phyloP scores from a whole-genome alignment of 805 yeast genomes.

The Hanseniaspora mollemarum region DNA sequence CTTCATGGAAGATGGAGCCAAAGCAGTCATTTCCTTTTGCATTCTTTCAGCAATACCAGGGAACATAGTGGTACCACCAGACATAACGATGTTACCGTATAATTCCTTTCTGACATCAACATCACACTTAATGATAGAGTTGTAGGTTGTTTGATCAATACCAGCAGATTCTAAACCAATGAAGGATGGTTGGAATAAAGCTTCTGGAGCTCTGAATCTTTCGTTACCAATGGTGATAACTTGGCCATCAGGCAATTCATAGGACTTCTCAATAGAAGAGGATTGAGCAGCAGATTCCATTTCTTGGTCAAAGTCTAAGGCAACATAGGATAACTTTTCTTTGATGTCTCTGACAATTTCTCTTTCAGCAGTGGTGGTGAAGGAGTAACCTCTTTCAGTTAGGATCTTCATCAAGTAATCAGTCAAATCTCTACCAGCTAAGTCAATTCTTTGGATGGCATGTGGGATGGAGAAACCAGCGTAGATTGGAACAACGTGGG shows the following conservation, averaged over 20 bases:
- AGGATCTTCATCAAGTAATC: slow-evolving; percentile 98
- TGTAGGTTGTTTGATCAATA: slow-evolving; percentile 82
- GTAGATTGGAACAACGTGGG: slow-evolving; percentile 99
- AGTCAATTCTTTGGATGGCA: slow-evolving; percentile 95
- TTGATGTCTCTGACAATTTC: slow-evolving; percentile 83
- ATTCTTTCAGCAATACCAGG: slow-evolving; percentile 99
- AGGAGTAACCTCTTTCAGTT: slow-evolving; percentile 96
- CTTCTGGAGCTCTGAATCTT: slow-evolving; percentile 99
- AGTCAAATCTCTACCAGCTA: slow-evolving; percentile 99
- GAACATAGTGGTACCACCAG: slow-evolving; percentile 99
- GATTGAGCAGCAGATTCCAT: slow-evolving; percentile 98
- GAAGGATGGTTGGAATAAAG: slow-evolving; percentile 96
- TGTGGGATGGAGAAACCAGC: slow-evolving; percentile 99
- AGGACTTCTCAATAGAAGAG: slow-evolving; percentile 94
- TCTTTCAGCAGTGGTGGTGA: slow-evolving; percentile 98
- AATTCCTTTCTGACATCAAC: slow-evolving; percentile 97
- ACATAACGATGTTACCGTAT: slow-evolving; percentile 98
- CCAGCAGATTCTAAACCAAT: slow-evolving; percentile 90
- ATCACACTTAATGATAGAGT: slow-evolving; percentile 90
- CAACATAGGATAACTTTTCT: slow-evolving; percentile 98
- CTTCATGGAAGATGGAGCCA: slow-evolving; percentile 99
- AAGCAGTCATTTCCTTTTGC: slow-evolving; percentile 99
- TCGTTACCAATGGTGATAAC: slow-evolving; percentile 99
- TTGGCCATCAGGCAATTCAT: slow-evolving; percentile 99
- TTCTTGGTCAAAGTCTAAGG: slow-evolving; percentile 98